A percentile compares a stretch with the other conserved stretches of the same genome.
Evolutionary conservation across 805 yeast species (phyloP).

Genomic region (Lipomyces mesembrius): DNA sequence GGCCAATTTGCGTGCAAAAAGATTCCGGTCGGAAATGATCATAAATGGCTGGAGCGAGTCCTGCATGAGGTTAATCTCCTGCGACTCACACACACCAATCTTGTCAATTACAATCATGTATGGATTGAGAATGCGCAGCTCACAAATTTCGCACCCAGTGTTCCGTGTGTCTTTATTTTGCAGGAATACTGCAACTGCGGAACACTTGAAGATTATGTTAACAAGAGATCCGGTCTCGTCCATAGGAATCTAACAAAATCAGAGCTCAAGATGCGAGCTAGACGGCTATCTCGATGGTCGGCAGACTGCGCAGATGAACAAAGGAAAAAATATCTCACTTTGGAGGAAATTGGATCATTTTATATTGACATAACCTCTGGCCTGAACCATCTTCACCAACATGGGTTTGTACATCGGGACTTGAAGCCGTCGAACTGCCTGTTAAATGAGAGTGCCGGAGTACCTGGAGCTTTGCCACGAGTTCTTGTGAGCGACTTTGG

Average conservation of each 20-base stretch:
- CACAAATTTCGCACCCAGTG: constrained; percentile 58
- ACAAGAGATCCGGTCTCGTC: constrained; percentile 47
- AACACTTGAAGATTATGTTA: constrained; percentile 71
- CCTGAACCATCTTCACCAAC: constrained; percentile 68
- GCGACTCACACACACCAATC: constrained; percentile 58
- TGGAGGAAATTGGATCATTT: constrained; percentile 68
- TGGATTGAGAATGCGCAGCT: constrained; percentile 76
- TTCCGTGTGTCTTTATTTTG: constrained; percentile 78
- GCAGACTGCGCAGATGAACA: background rate
- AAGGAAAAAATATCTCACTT: constrained; percentile 46
- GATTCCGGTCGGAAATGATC: constrained; percentile 79
- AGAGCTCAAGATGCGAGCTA: constrained; percentile 46
- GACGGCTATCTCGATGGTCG: constrained; percentile 4
- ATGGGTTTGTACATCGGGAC: constrained; percentile 84
- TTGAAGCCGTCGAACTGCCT: constrained; percentile 88
- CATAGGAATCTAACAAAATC: constrained; percentile 46
- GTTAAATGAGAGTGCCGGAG: constrained; percentile 43
- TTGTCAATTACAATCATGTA: constrained; percentile 86
- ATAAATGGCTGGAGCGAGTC: constrained; percentile 68
- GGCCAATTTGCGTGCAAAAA: constrained; percentile 86
- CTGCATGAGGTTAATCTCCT: constrained; percentile 78
- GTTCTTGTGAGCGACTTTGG: constrained; percentile 88
- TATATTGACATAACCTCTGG: constrained; percentile 73
- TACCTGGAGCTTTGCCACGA: constrained; percentile 55
- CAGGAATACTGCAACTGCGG: constrained; percentile 93